Conservation (phyloP, 768 basidiomycete genomes). For the Termitomyces sp. region DNA sequence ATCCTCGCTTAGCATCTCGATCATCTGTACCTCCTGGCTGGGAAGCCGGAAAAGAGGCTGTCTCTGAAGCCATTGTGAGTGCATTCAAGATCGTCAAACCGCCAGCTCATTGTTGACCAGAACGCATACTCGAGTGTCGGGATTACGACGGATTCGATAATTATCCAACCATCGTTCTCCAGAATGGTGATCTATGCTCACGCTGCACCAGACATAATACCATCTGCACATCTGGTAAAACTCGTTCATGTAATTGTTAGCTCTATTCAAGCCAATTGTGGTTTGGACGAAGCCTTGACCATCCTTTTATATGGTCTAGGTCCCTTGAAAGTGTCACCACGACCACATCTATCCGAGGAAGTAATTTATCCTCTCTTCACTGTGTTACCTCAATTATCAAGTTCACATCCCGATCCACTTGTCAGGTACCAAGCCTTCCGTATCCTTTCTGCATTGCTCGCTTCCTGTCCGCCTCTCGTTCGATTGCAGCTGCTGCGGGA, state of each 20-base stretch:
- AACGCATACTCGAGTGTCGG: slow-evolving; percentile 30
- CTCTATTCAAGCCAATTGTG: slow-evolving; percentile 46
- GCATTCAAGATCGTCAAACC: not conserved
- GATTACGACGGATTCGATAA: slow-evolving; percentile 8
- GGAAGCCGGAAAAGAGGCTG: slow-evolving; percentile 33
- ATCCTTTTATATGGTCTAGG: slow-evolving; percentile 39
- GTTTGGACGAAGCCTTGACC: slow-evolving; percentile 57
- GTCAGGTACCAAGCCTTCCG: slow-evolving; percentile 59
- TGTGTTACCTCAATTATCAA: slow-evolving; percentile 50
- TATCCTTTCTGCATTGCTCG: slow-evolving; percentile 47
- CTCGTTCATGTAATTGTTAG: slow-evolving; percentile 38
- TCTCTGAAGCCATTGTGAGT: slow-evolving; percentile 36
- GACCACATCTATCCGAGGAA: slow-evolving; percentile 32
- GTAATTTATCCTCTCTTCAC: slow-evolving; percentile 41
- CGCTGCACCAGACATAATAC: slow-evolving; percentile 10
- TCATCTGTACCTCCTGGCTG: slow-evolving; percentile 26
- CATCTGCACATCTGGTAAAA: slow-evolving; percentile 19
- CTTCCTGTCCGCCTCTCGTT: slow-evolving; percentile 37
- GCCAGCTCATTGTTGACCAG: slow-evolving; percentile 18
- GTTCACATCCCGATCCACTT: slow-evolving; percentile 53
- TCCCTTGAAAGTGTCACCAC: slow-evolving; percentile 11
- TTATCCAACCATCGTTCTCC: slow-evolving; percentile 20
- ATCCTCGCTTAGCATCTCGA: slow-evolving; percentile 37
- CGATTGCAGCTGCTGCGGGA: slow-evolving; percentile 52
- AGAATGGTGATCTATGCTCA: slow-evolving; percentile 35